Base-by-base conservation (phyloP, 2,329 filamentous ascomycete species). In the Chrysoporthe puriensis region DNA sequence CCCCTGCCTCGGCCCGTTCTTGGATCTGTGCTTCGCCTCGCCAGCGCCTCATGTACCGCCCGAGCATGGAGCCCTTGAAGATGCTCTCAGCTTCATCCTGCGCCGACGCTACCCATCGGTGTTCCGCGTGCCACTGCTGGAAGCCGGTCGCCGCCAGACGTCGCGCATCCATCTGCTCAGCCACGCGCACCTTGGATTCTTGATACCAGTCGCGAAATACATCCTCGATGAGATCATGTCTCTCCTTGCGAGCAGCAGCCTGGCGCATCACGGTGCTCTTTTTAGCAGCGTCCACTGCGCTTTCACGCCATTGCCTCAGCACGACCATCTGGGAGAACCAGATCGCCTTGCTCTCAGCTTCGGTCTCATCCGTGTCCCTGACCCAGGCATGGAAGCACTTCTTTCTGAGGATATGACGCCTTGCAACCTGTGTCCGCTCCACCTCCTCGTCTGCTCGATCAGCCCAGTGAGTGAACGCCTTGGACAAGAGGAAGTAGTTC, bases 381-480 rank as follows among this genome's bases (percentile, higher is more conserved):
- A 86, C 83, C 91, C 91, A 93, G 8, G 87, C 87, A 67, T 86
- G 86, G 76, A 92, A 93, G 69, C 89, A 90, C 66, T 87, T 86
- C 14, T 86, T 87, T 66, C 90, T 84, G 64, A 96, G 79, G 69
- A 94, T 88, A 75, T 93, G 91, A 70, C 88, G 83, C 70, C 91
- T 85, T 26, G 91, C 92, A 54, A 88, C 83, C 4, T 86, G 87
- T 4, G 91, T 92, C 52, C 87, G 85, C 70, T 88, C 84, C 18
- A 88, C 81, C 73, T 92, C 87, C 16, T 91, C 88, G 6, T 83
- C 84, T 13, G 91, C 85, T 62, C 85, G 82, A 65, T 86, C 84
- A 13, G 86, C 85, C 93, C 93, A 96, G 71, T 91, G 88, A 1
- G 83, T 85, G 66, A 92, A 88, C 2, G 86, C 85, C 75, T 88